These are phyloP conservation scores for Globisporangium splendens DNA, from an alignment of 352 stramenopile genomes.

Conservation along the genomic window DNA sequence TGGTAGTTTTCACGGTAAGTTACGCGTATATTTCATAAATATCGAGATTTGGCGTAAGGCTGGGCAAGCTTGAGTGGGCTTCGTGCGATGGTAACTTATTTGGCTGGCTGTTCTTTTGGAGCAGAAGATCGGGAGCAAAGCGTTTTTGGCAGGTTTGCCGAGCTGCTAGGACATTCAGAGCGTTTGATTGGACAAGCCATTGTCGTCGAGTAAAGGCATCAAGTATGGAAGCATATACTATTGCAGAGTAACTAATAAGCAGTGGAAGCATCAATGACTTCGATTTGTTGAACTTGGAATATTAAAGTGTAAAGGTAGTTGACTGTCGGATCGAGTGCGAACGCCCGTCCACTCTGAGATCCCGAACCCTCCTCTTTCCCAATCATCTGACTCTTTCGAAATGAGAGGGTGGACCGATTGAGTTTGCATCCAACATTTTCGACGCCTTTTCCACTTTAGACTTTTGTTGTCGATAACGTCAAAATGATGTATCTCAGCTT, in stretches of 20 bases:
- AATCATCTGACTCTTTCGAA: not conserved
- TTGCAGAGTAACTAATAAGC: too few relatives aligned
- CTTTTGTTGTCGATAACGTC: not conserved
- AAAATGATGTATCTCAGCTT: not conserved
- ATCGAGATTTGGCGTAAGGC: not conserved
- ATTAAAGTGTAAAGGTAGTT: not conserved
- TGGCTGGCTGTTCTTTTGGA: too few relatives aligned
- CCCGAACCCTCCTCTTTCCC: not conserved
- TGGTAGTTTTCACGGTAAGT: not conserved
- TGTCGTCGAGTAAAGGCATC: too few relatives aligned
- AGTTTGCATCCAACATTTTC: not conserved
- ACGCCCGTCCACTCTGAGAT: not conserved
- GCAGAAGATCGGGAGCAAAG: too few relatives aligned
- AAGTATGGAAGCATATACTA: too few relatives aligned
- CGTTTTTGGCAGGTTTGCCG: too few relatives aligned
- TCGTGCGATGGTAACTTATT: too few relatives aligned
- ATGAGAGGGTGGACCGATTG: not conserved
- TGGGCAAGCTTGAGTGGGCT: too few relatives aligned
- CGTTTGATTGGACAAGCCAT: too few relatives aligned
- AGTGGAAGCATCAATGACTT: too few relatives aligned
- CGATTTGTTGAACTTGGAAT: too few relatives aligned
- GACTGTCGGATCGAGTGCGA: not conserved
- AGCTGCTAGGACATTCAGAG: too few relatives aligned
- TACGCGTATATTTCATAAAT: not conserved
- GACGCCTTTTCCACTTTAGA: not conserved